A percentile compares a stretch with the other conserved stretches of the same genome.
These are phyloP conservation scores for Sugiyamaella smithiae DNA, from an alignment of 805 yeast species.

Conservation along the genomic window DNA sequence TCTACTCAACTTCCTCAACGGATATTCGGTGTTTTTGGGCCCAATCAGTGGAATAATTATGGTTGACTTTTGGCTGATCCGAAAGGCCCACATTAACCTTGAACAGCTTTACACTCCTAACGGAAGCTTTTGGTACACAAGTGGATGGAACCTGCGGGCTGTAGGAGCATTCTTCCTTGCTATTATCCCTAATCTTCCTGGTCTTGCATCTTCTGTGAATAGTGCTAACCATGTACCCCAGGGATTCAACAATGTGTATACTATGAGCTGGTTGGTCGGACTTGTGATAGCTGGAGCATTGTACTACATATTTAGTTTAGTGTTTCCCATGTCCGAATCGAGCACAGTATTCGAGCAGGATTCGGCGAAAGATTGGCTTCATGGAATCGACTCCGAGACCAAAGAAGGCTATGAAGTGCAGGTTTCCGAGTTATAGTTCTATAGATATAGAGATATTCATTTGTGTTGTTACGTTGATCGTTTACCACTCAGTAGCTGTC, in stretches of 20 bases:
- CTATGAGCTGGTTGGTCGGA: constrained; percentile 15
- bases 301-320: constrained; percentile 7
- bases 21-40: constrained; percentile 41
- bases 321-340: constrained; percentile 1
- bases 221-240: constrained; percentile 12
- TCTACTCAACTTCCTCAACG: constrained; percentile 36
- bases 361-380: not conserved
- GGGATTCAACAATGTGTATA: constrained; percentile 16
- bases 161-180: constrained; percentile 34
- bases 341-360: not conserved
- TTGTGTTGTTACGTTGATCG: too few species aligned
- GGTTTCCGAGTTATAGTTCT: not conserved
- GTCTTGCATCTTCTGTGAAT: constrained; percentile 12
- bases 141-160: constrained; percentile 46
- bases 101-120: constrained; percentile 11
- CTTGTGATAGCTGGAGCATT: constrained; percentile 8
- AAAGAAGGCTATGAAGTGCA: not conserved
- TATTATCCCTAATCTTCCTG: constrained; percentile 16
- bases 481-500: too few species aligned
- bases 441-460: too few species aligned
- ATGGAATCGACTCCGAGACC: not conserved
- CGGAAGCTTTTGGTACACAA: constrained; percentile 41
- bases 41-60: constrained; percentile 41
- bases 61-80: constrained; percentile 41
- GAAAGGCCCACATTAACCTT: constrained; percentile 34